phyloP scores from a whole-genome alignment of 805 yeast species.

The Ogataea chonburiensis region DNA sequence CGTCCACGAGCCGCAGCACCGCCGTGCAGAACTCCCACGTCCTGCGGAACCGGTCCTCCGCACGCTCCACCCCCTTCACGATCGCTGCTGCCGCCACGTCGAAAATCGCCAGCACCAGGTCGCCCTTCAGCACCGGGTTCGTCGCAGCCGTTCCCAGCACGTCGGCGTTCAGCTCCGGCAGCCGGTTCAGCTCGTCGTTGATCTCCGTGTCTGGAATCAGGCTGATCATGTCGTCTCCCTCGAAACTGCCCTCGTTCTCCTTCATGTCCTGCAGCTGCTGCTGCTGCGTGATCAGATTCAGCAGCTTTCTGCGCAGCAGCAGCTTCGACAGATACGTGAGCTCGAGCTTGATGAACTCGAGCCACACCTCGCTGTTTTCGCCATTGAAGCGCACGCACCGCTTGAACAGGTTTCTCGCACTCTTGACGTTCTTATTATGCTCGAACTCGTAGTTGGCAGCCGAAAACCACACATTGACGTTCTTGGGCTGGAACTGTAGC shows the following conservation, averaged over 20 bases:
- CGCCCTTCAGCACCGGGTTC: conserved; percentile 76
- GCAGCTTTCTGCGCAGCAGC: conserved; percentile 75
- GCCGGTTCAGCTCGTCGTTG: conserved; percentile 61
- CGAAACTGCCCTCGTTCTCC: conserved; percentile 39
- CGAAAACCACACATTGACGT: conserved; percentile 86
- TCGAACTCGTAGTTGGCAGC: conserved; percentile 95
- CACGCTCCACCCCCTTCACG: conserved; percentile 25
- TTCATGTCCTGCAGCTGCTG: conserved; percentile 54
- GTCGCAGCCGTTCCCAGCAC: conserved; percentile 84
- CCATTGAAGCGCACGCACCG: conserved; percentile 81
- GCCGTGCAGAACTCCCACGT: conserved; percentile 39
- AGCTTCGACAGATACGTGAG: conserved; percentile 80
- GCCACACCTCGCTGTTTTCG: conserved; percentile 72
- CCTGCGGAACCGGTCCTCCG: conserved; percentile 38
- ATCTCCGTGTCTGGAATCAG: conserved; percentile 43
- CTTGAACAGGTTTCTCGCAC: conserved; percentile 84
- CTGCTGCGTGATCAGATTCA: conserved; percentile 73
- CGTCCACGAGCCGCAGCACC: conserved; percentile 60
- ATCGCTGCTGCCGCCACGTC: conserved; percentile 60
- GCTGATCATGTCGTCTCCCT: conserved; percentile 27
- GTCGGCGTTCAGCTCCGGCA: conserved; percentile 86
- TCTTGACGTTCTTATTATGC: conserved; percentile 80
- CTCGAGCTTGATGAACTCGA: conserved; percentile 85
- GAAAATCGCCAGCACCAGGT: conserved; percentile 66
- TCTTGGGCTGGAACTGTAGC: conserved; percentile 86